Evolutionary conservation across 2,329 filamentous ascomycete species (phyloP), one percentile per base, ranked within the genome.

Genomic region (Microdochium nivale): DNA sequence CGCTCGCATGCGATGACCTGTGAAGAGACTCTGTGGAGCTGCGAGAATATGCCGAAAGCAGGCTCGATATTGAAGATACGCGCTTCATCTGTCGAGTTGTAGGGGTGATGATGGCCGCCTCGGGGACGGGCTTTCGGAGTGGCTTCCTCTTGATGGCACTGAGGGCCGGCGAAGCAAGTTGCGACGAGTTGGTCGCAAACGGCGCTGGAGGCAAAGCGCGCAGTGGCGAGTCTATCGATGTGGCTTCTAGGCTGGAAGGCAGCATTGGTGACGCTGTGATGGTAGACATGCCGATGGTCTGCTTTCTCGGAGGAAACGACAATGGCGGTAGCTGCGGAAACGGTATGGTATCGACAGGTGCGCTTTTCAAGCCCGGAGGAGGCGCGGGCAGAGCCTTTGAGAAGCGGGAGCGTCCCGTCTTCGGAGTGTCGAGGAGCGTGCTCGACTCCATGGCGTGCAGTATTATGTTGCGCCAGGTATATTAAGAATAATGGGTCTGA

Each of bases 341-440:
- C 54, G 56, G 50, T n/a, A 55, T 54, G 49, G 47, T 44, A 47
- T 37, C 54, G 50, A 48, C 51, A 53, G 27, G n/a, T 25, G n/a
- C 59, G 53, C 37, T 59, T 13, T 24, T 55, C 35, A 60, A 47
- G 23, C 47, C 58, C 50, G 70, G 65, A 50, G 78, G 76, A 60
- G 76, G 74, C 51, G 71, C 68, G 32, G 78, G 79, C 56, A 82
- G 67, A 32, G 77, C 78, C 67, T 82, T 82, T 61, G 78, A 80
- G 66, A 78, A 79, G 63, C 78, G 77, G 58, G 78, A 81, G 51
- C 70, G 67, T 59, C 75, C 75, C 56, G 61, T 65, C 60, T 62
- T 67, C 16, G 65, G 63, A 64, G 62, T 52, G 19, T 13, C 40
- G 53, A 60, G 58, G 52, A 65, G 62, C 51, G 59, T 59, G 52